These are phyloP conservation scores for Ceratocystis albifundus DNA, from an alignment of 2,329 filamentous ascomycete species.

Conservation along the genomic window DNA sequence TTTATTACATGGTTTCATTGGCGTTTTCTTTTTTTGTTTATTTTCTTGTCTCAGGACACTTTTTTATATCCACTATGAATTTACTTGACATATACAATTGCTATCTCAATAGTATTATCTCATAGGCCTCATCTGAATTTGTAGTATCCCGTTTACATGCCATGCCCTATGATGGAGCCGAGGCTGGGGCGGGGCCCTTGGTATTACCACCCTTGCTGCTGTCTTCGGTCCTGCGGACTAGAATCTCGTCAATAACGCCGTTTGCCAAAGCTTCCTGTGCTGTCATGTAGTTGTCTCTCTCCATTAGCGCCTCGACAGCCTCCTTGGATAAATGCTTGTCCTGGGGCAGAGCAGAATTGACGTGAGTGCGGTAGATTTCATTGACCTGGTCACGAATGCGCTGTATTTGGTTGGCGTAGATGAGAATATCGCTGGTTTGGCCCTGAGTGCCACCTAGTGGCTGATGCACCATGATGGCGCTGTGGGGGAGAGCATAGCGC, in stretches of 20 bases:
- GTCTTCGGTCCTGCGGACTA: conserved; percentile 31
- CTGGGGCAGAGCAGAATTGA: conserved; percentile 63
- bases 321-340: conserved; percentile 71
- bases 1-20: not conserved
- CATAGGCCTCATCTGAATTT: no score
- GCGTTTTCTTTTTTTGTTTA: not conserved
- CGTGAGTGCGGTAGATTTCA: conserved; percentile 73
- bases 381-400: conserved; percentile 76
- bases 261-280: conserved; percentile 79
- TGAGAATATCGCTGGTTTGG: conserved; percentile 72
- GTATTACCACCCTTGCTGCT: not conserved
- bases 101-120: not conserved
- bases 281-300: conserved; percentile 87
- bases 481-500: conserved; percentile 82
- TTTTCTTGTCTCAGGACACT: not conserved
- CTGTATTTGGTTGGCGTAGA: conserved; percentile 94
- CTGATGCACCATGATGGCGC: conserved; percentile 94
- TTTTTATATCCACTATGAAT: conserved; percentile 5
- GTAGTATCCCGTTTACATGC: not conserved
- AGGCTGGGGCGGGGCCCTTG: not conserved
- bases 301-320: conserved; percentile 80
- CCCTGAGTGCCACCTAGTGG: conserved; percentile 63
- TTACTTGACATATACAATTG: conserved; percentile 7
- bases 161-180: not conserved
- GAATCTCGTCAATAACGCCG: conserved; percentile 83